Conservation (phyloP, 306 rosid species). For the Quercus ilex region DNA sequence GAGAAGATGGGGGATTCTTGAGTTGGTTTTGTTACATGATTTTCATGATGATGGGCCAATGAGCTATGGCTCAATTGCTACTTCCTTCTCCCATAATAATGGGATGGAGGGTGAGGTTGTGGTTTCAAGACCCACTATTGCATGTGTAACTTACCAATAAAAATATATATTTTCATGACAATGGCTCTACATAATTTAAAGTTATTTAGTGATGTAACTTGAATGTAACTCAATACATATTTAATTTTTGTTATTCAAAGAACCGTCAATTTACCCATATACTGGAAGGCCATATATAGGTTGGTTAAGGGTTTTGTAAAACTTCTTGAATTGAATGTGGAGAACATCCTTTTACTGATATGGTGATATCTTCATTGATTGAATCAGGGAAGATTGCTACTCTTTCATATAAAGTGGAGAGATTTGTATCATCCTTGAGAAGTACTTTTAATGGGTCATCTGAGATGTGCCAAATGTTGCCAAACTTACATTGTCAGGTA, state of each 20-base stretch:
- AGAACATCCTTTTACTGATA: conserved; percentile 13
- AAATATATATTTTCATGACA: too few relatives aligned
- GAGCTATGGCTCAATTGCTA: too few relatives aligned
- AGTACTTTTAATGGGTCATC: conserved; percentile 14
- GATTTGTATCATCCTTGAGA: conserved; percentile 29
- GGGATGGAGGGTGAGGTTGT: too few relatives aligned
- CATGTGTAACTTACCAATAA: not conserved
- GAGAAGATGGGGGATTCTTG: not conserved
- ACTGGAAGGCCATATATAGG: not conserved
- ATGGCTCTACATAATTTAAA: not conserved
- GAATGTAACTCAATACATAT: not conserved
- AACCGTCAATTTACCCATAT: not conserved
- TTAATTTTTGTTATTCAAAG: not conserved
- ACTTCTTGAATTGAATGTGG: not conserved
- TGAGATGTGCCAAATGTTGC: conserved; percentile 24
- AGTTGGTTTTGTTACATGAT: not conserved
- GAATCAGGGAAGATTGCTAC: conserved; percentile 56
- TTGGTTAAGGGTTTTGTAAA: not conserved
- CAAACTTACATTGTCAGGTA: conserved; percentile 70
- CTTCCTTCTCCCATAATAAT: too few relatives aligned
- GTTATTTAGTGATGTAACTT: too few relatives aligned
- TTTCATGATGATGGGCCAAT: not conserved
- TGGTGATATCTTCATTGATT: conserved; percentile 12
- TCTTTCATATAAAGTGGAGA: conserved; percentile 39
- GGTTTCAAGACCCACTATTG: too few relatives aligned